Evolutionary conservation across 2,329 filamentous ascomycete genomes (phyloP), one percentile per base, ranked within the genome.

Genomic region (Penicillium fuscoglaucum): DNA sequence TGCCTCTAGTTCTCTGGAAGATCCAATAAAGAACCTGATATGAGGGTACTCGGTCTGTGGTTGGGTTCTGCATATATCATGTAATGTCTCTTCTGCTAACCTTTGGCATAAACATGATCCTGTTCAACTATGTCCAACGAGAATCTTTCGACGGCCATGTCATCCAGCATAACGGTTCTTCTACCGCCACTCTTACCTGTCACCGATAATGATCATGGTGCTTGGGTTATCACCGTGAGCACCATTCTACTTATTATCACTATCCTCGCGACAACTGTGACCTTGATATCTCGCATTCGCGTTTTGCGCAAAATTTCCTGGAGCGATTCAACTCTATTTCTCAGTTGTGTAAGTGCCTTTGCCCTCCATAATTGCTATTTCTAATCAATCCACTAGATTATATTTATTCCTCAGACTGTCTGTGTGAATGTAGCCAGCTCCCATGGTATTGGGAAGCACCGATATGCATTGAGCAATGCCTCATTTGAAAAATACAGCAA

Each of bases 161-260:
- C 43, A 15, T 43, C 35, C 6, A 52, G 24, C 13, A 26, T 26
- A 33, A 41, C 40, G 0, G 9, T 13, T 28, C 33, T 60, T 7
- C 21, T 57, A 1, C 39, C 49, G 13, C 59, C 55, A 6, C 45
- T 61, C 3, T 37, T 61, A 13, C 56, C 59, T 24, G 56, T 61
- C 26, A 59, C 46, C 1, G 41, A 51, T 10, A 41, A 59, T 46
- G 52, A 61, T 37, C 59, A 59, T 44, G n/a, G 59, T 17, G 45
- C 59, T 6, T 61, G 59, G 58, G 55, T 60, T 17, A 60, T 60
- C 19, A 54, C 55, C 0, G 55, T 59, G 24, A 59, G 56, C 47
- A 61, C 59, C 17, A 59, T 61, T 8, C 19, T 61, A 31, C 55
- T 61, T 24, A 35, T 59, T 15, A 46, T 61, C 5, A 55, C 59